Percentiles rank a stretch among this genome's conserved stretches.
Conservation (phyloP, 164 flowering plant genomes). For the Annona squamosa region DNA sequence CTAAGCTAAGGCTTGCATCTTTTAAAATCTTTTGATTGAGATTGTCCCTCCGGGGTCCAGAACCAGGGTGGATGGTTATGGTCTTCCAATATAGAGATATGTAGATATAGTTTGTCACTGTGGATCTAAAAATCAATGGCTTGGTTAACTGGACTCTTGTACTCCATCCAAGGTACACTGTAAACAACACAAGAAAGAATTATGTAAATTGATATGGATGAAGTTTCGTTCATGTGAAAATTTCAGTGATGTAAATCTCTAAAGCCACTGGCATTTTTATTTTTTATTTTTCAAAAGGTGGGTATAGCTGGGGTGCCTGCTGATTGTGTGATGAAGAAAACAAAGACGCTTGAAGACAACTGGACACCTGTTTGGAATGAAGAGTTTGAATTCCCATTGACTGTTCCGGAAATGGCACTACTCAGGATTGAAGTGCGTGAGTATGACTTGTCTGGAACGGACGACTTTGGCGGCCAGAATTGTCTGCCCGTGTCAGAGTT, state of each 20-base stretch:
- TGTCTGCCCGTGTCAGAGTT: conserved; percentile 43
- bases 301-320: conserved; percentile 46
- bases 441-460: conserved; percentile 35
- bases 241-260: background rate
- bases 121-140: background rate
- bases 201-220: background rate
- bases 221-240: background rate
- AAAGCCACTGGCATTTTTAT: background rate
- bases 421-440: conserved; percentile 46
- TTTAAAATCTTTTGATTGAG: too few species aligned
- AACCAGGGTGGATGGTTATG: background rate
- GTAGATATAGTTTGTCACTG: background rate
- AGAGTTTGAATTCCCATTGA: conserved; percentile 36
- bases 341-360: conserved; percentile 29
- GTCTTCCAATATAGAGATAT: background rate
- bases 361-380: conserved; percentile 46
- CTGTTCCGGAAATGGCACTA: conserved; percentile 49
- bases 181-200: background rate
- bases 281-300: conserved; percentile 20
- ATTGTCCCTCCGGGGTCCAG: background rate
- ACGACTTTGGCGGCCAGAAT: conserved; percentile 51
- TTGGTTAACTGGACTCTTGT: background rate
- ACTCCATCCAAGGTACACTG: background rate
- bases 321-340: conserved; percentile 33
- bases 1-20: too few species aligned